Evolutionary conservation across 2,329 filamentous ascomycete genomes (phyloP).

Genomic region (Colletotrichum orbiculare): DNA sequence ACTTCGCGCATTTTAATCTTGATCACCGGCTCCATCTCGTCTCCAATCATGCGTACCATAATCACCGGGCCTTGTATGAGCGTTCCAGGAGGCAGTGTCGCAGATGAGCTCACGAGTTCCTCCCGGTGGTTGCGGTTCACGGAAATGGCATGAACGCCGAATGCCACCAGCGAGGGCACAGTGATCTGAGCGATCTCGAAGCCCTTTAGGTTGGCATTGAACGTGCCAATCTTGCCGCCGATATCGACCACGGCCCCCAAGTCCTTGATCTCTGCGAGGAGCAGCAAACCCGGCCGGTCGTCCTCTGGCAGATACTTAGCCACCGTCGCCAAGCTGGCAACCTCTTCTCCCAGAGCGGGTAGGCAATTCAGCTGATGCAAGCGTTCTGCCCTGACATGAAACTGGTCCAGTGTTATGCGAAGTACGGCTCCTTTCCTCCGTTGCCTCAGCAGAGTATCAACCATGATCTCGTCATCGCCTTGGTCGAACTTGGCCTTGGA

Average conservation of each 20-base stretch:
- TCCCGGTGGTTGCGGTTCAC: slow-evolving; percentile 75
- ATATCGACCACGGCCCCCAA: slow-evolving; percentile 71
- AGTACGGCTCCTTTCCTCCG: slow-evolving; percentile 87
- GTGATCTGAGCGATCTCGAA: slow-evolving; percentile 84
- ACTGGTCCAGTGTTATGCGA: slow-evolving; percentile 72
- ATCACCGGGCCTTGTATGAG: slow-evolving; percentile 63
- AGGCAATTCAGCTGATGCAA: slow-evolving; percentile 75
- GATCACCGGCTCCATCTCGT: slow-evolving; percentile 91
- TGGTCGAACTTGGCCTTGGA: slow-evolving; percentile 90
- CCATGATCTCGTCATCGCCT: slow-evolving; percentile 90
- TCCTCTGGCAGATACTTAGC: slow-evolving; percentile 97
- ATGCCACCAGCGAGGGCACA: slow-evolving; percentile 82
- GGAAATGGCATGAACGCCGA: slow-evolving; percentile 74
- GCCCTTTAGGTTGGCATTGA: slow-evolving; percentile 68
- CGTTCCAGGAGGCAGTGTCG: slow-evolving; percentile 31
- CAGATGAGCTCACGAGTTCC: slow-evolving; percentile 73
- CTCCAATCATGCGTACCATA: slow-evolving; percentile 90
- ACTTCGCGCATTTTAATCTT: slow-evolving; percentile 89
- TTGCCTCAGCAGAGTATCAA: slow-evolving; percentile 90
- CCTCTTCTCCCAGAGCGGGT: slow-evolving; percentile 78
- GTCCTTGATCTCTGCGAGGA: slow-evolving; percentile 74
- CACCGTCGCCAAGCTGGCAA: slow-evolving; percentile 85
- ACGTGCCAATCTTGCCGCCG: slow-evolving; percentile 74
- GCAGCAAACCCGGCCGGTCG: slow-evolving; percentile 88
- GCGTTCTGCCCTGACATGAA: slow-evolving; percentile 72